Evolutionary conservation across 2,329 filamentous ascomycete species (phyloP), one percentile per base, ranked within the genome.

Genomic region (Colletotrichum trifolii): DNA sequence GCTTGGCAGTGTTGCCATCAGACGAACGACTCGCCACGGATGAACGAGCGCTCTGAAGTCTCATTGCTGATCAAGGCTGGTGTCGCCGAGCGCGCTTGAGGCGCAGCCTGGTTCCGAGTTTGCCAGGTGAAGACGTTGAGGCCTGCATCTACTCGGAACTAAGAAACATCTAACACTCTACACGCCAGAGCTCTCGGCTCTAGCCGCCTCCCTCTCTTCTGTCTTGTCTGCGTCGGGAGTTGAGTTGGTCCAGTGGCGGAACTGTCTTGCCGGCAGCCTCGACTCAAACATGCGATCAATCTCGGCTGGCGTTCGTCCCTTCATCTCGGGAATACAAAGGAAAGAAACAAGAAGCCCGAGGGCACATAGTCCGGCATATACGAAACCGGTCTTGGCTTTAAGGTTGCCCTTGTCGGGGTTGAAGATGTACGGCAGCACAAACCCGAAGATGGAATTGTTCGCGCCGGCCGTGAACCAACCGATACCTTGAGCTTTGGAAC

Each of bases 291-390:
- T 74, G 47, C 69, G 69, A 71, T 87, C 83, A 62, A 87, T 82
- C 68, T 86, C 82, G 42, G 75, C 74, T 1, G 79, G 74, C 2
- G 73, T 81, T 17, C 82, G 73, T 4, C 81, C 81, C 71, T 82
- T 83, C 75, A 85, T 86, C 70, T 88, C 85, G 0, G 86, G 85
- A 0, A 87, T 74, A 40, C 76, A 74, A 10, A 78, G 73, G 74
- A 77, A 88, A 0, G 80, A 78, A 0, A 80, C 49, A 2, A 74
- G 60, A 2, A 78, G 71, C 15, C 76, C 74, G 1, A 78, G 58
- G 2, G 75, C 63, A 67, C 77, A 79, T 11, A 78, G 73, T 0
- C 72, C 78, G 0, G 75, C 73, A 61, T 74, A 82, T 1, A 82
- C 71, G 38, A 81, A 79, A 0, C 78, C 79, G 2, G 78, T 80